Evolutionary conservation across 257 asterid genomes (phyloP), one percentile per base, ranked within the genome.

Genomic region (Salvia hispanica): DNA sequence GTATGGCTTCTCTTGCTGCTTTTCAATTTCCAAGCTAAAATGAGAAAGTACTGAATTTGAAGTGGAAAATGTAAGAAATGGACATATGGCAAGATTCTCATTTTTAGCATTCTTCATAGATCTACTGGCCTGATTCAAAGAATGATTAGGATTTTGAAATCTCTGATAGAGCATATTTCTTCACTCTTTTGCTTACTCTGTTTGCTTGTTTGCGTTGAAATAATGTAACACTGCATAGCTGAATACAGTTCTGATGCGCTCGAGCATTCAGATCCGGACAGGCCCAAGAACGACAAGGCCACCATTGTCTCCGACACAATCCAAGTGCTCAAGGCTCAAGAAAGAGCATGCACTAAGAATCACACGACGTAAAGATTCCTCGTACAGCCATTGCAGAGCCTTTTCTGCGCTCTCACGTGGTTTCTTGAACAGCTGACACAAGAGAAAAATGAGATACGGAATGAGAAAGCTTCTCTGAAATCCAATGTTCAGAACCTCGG

Each of bases 381-480:
- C 8, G 7, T 7, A 39, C 8, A 6, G 8, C 9, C 42, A 8
- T 57, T 53, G 31, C 15, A 46, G 13, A 51, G 6, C 62, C 45
- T 33, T 69, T 14, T 12, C 42, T 48, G n/a, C 15, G 31, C 10
- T 15, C 9, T 18, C 36, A 52, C 5, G 18, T 36, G 12, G 12
- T 56, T 8, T 66, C 62, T 44, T 31, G 12, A 50, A 74, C 45
- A 79, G 83, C 56, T 79, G 43, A 68, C 62, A 10, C 39, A 57
- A 73, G 80, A 75, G 68, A 79, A 79, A 60, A 79, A 54, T 2
- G 76, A 75, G 57, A 70, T 75, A 12, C 45, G 74, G 68, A 66
- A 68, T 58, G 80, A 79, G 74, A 75, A 63, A 21, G 75, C 67
- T 7, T 62, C 76, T 55, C 65, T 75, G 31, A 65, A 63, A 40